Percentiles rank a stretch among this genome's conserved stretches.
Evolutionary conservation across 768 basidiomycete species (phyloP).

Genomic region (Pleurotus cornucopiae): DNA sequence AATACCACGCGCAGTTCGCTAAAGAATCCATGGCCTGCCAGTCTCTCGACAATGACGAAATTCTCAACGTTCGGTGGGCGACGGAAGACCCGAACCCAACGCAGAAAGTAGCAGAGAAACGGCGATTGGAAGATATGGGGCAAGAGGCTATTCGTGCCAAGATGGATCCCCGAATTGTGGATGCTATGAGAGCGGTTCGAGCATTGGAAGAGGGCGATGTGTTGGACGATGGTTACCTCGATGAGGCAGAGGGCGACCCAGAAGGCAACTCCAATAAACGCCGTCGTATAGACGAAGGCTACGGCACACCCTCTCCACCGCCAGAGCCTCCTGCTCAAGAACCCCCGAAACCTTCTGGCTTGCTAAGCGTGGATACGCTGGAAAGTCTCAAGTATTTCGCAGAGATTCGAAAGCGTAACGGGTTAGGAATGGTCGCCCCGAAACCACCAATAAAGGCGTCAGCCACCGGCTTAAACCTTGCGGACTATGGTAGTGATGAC

Average conservation of each 20-base stretch:
- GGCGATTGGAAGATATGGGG: constrained; percentile 78
- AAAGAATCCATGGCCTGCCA: constrained; percentile 99
- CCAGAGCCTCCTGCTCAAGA: constrained; percentile 21
- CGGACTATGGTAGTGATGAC: constrained; percentile 77
- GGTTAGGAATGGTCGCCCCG: constrained; percentile 26
- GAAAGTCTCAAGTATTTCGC: constrained; percentile 91
- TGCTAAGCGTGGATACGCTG: constrained; percentile 81
- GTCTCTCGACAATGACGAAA: constrained; percentile 94
- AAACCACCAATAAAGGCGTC: constrained; percentile 19
- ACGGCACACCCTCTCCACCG: constrained; percentile 17
- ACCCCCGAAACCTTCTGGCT: constrained; percentile 40
- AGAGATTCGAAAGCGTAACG: constrained; percentile 74
- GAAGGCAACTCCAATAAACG: constrained; percentile 32
- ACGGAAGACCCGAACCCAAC: constrained; percentile 98
- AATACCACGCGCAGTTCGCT: constrained; percentile 88
- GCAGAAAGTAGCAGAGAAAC: constrained; percentile 81
- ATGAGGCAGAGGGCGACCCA: constrained; percentile 29
- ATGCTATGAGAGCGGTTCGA: constrained; percentile 81
- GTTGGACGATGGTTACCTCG: constrained; percentile 27
- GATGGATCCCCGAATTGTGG: constrained; percentile 85
- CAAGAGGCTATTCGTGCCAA: constrained; percentile 80
- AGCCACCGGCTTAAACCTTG: constrained; percentile 55
- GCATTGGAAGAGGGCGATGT: constrained; percentile 82
- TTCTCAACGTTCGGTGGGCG: constrained; percentile 98
- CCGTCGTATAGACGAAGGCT: constrained; percentile 26